Percentiles rank a stretch among this genome's conserved stretches.
Conservation (phyloP, 495 filamentous ascomycete genomes). For the Thozetella sp. region DNA sequence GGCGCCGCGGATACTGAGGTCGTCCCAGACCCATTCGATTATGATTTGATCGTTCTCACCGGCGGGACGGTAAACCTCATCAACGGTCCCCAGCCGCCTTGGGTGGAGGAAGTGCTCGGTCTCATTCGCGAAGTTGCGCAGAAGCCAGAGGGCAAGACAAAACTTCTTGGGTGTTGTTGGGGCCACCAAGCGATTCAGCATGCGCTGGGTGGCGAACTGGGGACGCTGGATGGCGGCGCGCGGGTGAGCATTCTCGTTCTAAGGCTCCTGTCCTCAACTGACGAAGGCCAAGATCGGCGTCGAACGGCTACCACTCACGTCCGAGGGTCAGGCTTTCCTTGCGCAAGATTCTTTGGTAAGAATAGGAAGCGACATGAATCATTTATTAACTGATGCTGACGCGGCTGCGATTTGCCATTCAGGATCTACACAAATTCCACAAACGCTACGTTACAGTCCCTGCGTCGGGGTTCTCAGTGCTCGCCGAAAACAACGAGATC, state of each 20-base stretch:
- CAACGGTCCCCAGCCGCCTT: not conserved
- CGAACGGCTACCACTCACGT: not conserved
- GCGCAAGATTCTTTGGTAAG: not conserved
- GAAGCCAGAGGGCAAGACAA: not conserved
- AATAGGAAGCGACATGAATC: too few species aligned
- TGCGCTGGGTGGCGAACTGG: not conserved
- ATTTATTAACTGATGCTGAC: not conserved
- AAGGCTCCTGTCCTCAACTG: not conserved
- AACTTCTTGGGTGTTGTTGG: constrained; percentile 1
- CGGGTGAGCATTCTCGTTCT: not conserved
- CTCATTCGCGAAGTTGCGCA: not conserved
- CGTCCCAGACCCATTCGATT: not conserved
- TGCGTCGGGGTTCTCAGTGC: not conserved
- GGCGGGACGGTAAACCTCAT: not conserved
- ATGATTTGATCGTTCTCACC: not conserved
- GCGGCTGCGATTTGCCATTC: not conserved
- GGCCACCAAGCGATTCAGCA: constrained; percentile 2
- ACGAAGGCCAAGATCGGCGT: not conserved
- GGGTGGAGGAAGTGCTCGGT: not conserved
- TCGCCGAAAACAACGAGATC: not conserved
- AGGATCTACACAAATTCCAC: not conserved
- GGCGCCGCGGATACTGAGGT: not conserved
- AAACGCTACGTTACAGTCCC: not conserved
- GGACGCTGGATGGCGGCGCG: not conserved
- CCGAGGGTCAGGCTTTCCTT: not conserved